Base-by-base conservation (phyloP, 148 eudicot genomes). In the Chenopodium quinoa region DNA sequence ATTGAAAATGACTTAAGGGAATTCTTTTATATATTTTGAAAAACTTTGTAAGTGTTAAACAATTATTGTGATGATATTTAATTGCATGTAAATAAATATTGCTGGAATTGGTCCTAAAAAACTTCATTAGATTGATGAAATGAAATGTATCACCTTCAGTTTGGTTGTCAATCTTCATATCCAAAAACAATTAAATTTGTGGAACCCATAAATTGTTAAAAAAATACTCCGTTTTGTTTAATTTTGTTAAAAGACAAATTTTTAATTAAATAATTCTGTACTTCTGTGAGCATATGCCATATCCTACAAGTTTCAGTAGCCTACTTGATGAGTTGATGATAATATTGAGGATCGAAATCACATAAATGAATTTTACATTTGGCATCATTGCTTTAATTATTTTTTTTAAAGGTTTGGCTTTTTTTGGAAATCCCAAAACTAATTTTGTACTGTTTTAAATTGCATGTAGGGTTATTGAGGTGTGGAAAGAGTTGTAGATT, bases 401-500 rank as follows among this genome's bases (percentile, higher is more conserved):
- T 58, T 58, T 56, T 17, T 46, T 37, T 22, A 71, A 50, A 37
- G 25, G 34, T 34, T 40, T 34, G 12, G 9, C 48, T 40, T 9
- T 50, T 50, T 50, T 50, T 50, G 16, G 54, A 50, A 50, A 50
- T 13, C 22, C 22, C 62, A 56, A 56, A 56, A 56, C 62, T 56
- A 56, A 56, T 34, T 69, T 71, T 71, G 8, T 23, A 46, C 48
- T 17, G 75, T 34, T 74, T 25, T 66, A 2, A 25, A 27, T 70
- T 76, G 56, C 54, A 50, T 50, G 54, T 67, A 94, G 98, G 98
- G 12, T 85, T 95, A 72, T 87, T 86, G 14, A 87, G 98, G 78
- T 93, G 98, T 71, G 98, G 98, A 46, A 95, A 95, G 78, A 95
- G 98, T 80, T 95, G 98, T 73, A 85, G 98, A 80, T 79, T 95